phyloP scores from a whole-genome alignment of 2,329 filamentous ascomycete genomes.

The Pseudocercospora cruenta region DNA sequence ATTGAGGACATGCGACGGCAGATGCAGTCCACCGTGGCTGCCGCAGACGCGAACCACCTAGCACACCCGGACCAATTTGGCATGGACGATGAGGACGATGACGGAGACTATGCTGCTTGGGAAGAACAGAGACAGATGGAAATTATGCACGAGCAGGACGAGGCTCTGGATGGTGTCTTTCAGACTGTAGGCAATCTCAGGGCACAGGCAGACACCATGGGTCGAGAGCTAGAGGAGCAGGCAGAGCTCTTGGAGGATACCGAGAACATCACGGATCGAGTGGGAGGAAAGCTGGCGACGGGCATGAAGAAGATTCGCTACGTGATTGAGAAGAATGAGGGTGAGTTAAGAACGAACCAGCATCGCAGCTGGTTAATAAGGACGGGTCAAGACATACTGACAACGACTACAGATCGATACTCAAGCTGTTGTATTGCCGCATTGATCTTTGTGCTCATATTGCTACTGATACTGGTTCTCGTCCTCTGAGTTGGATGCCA shows the following conservation, averaged over 20 bases:
- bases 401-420: constrained; percentile 56
- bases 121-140: constrained; percentile 89
- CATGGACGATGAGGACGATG: constrained; percentile 46
- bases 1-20: constrained; percentile 87
- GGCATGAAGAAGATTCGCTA: constrained; percentile 85
- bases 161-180: constrained; percentile 90
- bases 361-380: not conserved
- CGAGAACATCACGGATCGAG: constrained; percentile 81
- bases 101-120: constrained; percentile 66
- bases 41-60: constrained; percentile 48
- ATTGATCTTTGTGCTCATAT: constrained; percentile 83
- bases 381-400: constrained; percentile 21
- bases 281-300: constrained; percentile 80
- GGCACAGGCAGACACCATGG: constrained; percentile 93
- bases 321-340: constrained; percentile 88
- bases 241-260: constrained; percentile 83
- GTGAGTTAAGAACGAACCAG: constrained; percentile 52
- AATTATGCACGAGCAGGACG: constrained; percentile 93
- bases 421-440: constrained; percentile 91
- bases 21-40: constrained; percentile 63
- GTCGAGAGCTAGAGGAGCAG: constrained; percentile 93
- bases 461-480: constrained; percentile 79
- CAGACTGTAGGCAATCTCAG: constrained; percentile 88
- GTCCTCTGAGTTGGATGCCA: constrained; percentile 53
- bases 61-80: constrained; percentile 63